Base-by-base conservation (phyloP, 108 stramenopile genomes). In the Cyclotella distinguenda region DNA sequence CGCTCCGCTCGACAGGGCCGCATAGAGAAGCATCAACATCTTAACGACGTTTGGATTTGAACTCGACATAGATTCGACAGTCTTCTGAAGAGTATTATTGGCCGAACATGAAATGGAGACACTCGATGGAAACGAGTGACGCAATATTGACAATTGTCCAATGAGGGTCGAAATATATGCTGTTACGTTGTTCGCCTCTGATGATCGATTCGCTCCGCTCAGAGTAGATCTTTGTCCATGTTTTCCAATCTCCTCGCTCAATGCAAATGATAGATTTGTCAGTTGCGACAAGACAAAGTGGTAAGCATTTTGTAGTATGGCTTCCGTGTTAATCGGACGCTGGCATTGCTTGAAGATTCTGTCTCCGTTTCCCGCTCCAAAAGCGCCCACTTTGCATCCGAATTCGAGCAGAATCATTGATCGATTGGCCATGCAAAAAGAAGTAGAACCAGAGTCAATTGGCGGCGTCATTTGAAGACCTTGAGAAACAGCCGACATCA, bases 401-500 rank as follows among this genome's bases (percentile, higher is more conserved):
- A 64, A 69, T 40, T 90, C 88, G 0, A 94, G 76, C 33, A 94
- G 50, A 18, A 90, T 68, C 34, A 90, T 57, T 15, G 86, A 70
- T 3, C 68, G 73, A 45, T 40, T 75, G 9, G 78, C 54, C 45
- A 50, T 64, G 45, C 8, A 50, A 18, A 69, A 55, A 0, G 65
- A 43, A 26, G 66, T 38, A 5, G 72, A 43, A 27, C 52, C 33
- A 21, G 76, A 26, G 19, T 70, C 53, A 25, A 68, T 68, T 13
- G 58, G 25, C 0, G 79, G 71, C 23, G 59, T 49, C 32, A 51
- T 54, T 31, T 79, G 69, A 1, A 94, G 52, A 9, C 89, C 92
- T 61, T 89, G 89, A 48, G 81, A 71, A 6, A 94, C 82, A 3
- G 92, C 89, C 18, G 89, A 89, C 92, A 89, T 90, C 8, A 94